Conservation (phyloP, 2,329 filamentous ascomycete species). For the Verticillium klebahnii region DNA sequence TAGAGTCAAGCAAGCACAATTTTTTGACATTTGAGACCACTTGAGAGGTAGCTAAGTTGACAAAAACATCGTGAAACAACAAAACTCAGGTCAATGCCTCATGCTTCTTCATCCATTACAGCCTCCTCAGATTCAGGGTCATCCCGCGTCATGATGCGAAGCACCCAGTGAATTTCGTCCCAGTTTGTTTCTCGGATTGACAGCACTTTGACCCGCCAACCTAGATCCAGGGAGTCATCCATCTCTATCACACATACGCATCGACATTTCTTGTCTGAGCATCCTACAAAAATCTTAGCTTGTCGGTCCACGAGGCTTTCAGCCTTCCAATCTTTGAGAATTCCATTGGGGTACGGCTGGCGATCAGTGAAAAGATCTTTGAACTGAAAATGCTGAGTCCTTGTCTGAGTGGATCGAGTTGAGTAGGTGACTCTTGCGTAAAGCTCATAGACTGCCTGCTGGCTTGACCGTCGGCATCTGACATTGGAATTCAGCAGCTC, state of each 20-base stretch:
- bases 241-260: conserved; percentile 8
- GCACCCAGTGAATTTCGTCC: conserved; percentile 7
- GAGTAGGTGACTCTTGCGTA: conserved; percentile 59
- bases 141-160: conserved; percentile 5
- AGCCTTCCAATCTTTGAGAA: conserved; percentile 5
- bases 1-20: no score
- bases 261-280: conserved; percentile 6
- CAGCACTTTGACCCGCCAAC: conserved; percentile 7
- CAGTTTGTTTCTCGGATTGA: conserved; percentile 9
- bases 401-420: conserved; percentile 41
- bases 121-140: background rate
- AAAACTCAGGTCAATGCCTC: background rate
- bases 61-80: background rate
- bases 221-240: background rate
- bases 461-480: conserved; percentile 23
- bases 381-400: conserved; percentile 60
- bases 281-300: conserved; percentile 1
- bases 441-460: conserved; percentile 50
- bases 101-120: background rate
- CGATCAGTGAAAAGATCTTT: conserved; percentile 56
- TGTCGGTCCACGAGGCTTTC: conserved; percentile 1
- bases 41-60: no score
- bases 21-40: no score
- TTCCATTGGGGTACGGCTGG: conserved; percentile 37
- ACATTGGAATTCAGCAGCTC: conserved; percentile 50